Conservation (phyloP, 805 yeast species). For the Ogataea pilisensis region DNA sequence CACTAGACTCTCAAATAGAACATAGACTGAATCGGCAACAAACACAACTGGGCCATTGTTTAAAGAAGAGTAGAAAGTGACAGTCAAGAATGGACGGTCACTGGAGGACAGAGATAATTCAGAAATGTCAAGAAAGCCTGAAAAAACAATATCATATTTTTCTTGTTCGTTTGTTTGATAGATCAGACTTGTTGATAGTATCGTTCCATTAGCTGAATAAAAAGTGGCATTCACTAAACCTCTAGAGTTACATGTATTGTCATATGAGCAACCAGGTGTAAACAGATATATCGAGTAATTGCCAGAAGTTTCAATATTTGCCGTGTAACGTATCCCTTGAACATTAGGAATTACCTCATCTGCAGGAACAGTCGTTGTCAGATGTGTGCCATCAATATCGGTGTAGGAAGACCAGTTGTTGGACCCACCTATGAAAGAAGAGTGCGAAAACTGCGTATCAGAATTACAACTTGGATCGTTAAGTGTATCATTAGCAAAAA, state of each 20-base stretch:
- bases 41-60: constrained; percentile 16
- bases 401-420: constrained; percentile 21
- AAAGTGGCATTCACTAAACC: constrained; percentile 79
- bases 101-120: constrained; percentile 26
- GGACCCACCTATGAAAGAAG: constrained; percentile 14
- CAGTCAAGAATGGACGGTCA: constrained; percentile 33
- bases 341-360: constrained; percentile 27
- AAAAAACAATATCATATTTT: constrained; percentile 75
- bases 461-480: constrained; percentile 60
- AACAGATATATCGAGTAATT: constrained; percentile 65
- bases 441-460: constrained; percentile 4
- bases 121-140: constrained; percentile 59
- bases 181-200: constrained; percentile 42
- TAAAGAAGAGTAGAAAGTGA: constrained; percentile 34
- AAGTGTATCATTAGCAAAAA: constrained; percentile 70
- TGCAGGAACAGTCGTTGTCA: constrained; percentile 25
- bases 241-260: constrained; percentile 62
- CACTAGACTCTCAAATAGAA: constrained; percentile 35
- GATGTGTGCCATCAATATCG: constrained; percentile 14
- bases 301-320: constrained; percentile 71
- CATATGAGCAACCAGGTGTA: constrained; percentile 83
- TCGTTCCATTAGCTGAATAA: constrained; percentile 40
- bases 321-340: constrained; percentile 49
- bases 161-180: constrained; percentile 78
- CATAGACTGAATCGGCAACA: constrained; percentile 46